Evolutionary conservation across 495 filamentous ascomycete genomes (phyloP).

Genomic region (Bacidia gigantensis): DNA sequence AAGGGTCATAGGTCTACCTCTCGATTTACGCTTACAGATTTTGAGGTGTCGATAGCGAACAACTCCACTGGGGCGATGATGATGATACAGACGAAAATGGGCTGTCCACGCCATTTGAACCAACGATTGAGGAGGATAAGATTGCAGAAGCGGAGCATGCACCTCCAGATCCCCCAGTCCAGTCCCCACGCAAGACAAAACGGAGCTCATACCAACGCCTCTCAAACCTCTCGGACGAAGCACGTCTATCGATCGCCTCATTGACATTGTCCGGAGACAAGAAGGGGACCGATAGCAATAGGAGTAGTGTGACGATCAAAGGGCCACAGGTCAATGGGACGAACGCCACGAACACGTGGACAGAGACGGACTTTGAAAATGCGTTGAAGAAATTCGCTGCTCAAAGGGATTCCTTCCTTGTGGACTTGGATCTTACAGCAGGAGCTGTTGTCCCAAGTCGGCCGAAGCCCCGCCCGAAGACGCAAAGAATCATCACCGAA

Average conservation of each 20-base stretch:
- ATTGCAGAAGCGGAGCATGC: slow-evolving; percentile 42
- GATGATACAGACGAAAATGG: slow-evolving; percentile 35
- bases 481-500: slow-evolving; percentile 70
- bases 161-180: slow-evolving; percentile 27
- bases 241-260: slow-evolving; percentile 50
- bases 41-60: slow-evolving; percentile 19
- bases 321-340: slow-evolving; percentile 33
- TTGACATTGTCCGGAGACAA: slow-evolving; percentile 41
- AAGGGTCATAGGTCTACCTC: slow-evolving; percentile 54
- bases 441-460: slow-evolving; percentile 62
- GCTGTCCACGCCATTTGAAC: slow-evolving; percentile 45
- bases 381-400: slow-evolving; percentile 87
- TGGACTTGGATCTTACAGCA: slow-evolving; percentile 80
- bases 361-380: slow-evolving; percentile 80
- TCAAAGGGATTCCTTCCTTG: slow-evolving; percentile 84
- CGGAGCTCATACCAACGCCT: slow-evolving; percentile 53
- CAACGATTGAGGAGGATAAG: slow-evolving; percentile 72
- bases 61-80: slow-evolving; percentile 31
- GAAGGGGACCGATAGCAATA: slow-evolving; percentile 60
- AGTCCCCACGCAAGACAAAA: slow-evolving; percentile 44
- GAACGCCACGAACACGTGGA: slow-evolving; percentile 21
- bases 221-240: slow-evolving; percentile 48
- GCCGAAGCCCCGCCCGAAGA: slow-evolving; percentile 53
- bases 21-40: slow-evolving; percentile 24
- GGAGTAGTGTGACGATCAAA: slow-evolving; percentile 77